Base-by-base conservation (phyloP, 768 basidiomycete species). In the Porpolomopsis calyptriformis region DNA sequence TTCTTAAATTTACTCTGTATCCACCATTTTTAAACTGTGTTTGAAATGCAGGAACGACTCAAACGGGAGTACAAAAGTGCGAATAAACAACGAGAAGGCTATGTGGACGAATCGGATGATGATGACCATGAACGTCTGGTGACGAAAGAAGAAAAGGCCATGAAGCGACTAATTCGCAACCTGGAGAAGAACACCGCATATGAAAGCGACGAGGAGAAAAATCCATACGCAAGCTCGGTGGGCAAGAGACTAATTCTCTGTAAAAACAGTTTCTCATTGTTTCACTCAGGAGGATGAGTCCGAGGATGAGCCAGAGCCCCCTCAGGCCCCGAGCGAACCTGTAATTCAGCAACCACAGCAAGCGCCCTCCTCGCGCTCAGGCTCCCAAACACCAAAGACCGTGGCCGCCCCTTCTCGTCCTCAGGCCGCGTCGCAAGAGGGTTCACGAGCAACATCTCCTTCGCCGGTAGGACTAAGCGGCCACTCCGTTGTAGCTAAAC, bases 151-250 rank as follows among this genome's bases (percentile, higher is more conserved):
- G 82, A 77, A 12, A 85, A 84, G 63, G 77, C 76, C 2, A 79
- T 92, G 69, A 83, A 88, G 65, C 93, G 92, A 64, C 72, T 92
- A 16, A 78, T 97, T 57, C 81, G 76, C 50, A 85, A 80, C 57
- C 70, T 80, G 47, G 92, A 93, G 63, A 87, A 89, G 60, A 83
- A 83, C 45, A 78, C 74, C 7, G 81, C 70, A 5, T 89, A 90
- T 57, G 88, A 90, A 12, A 82, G 78, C 42, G 87, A 89, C 37
- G 85, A 90, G 18, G 83, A 88, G 35, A 74, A 77, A 56, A 87
- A 91, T 60, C 88, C 88, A 4, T 90, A 89, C 57, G 81, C 80
- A 1, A 82, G 77, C 58, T 83, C 81, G 55, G 87, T 80, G 59
- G 55, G 82, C 64, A 27, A 43, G 18, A 40, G 33, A 33, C 18